Percentiles rank a stretch among this genome's conserved stretches.
phyloP scores from a whole-genome alignment of 805 yeast species.

The Saturnispora zaruensis region DNA sequence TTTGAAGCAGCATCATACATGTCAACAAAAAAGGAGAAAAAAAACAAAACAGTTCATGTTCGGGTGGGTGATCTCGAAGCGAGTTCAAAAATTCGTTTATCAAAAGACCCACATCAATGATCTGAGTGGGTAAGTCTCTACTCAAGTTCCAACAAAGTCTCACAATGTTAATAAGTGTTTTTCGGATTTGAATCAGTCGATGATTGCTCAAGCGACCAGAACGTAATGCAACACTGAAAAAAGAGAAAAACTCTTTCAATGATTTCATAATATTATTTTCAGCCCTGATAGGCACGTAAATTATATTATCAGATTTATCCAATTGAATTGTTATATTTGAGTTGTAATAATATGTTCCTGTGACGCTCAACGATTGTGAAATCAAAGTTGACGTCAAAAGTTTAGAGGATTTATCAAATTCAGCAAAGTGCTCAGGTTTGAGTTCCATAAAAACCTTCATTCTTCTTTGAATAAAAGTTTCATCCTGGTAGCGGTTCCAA shows the following conservation, averaged over 20 bases:
- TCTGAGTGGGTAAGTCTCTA: slow-evolving; percentile 5
- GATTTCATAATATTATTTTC: slow-evolving; percentile 1
- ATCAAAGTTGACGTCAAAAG: slow-evolving; percentile 7
- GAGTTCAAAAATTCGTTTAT: slow-evolving; percentile 10
- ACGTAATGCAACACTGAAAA: slow-evolving; percentile 6
- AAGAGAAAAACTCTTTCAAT: slow-evolving; percentile 5
- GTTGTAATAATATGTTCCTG: slow-evolving; percentile 2
- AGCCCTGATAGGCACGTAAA: slow-evolving; percentile 7
- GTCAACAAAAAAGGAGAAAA: slow-evolving; percentile 21
- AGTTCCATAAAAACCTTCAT: slow-evolving; percentile 7
- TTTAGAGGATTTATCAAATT: not conserved
- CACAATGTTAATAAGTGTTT: slow-evolving; percentile 19
- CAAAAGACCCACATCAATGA: slow-evolving; percentile 16
- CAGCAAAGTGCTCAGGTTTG: slow-evolving; percentile 5
- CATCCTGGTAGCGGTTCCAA: slow-evolving; percentile 6
- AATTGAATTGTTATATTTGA: slow-evolving; percentile 5
- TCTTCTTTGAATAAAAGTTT: not conserved
- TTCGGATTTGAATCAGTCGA: slow-evolving; percentile 16
- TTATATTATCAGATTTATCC: not conserved
- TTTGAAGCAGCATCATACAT: slow-evolving; percentile 15
- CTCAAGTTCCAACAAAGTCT: slow-evolving; percentile 22
- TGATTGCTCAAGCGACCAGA: not conserved
- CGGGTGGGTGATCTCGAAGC: slow-evolving; percentile 9
- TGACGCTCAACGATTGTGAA: not conserved
- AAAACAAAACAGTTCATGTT: slow-evolving; percentile 9